Base-by-base conservation (phyloP, 192 early-diverging fungal species). In the Geranomyces variabilis region DNA sequence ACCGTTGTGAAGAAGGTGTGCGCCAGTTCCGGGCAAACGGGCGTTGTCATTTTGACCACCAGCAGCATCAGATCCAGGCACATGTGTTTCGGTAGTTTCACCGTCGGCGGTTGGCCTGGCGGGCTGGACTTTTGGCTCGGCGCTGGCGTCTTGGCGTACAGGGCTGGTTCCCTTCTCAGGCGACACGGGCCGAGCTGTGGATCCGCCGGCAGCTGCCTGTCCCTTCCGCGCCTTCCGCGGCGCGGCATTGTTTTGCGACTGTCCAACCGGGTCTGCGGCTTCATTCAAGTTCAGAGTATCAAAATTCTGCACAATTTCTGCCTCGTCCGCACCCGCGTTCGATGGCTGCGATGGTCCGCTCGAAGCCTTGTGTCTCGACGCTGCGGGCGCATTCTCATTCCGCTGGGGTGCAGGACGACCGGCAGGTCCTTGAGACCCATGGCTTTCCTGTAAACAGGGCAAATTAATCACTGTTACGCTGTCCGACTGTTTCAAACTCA, bases 1-100 rank as follows among this genome's bases (percentile, higher is more conserved):
- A 8, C 58, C 48, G 66, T 73, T 88, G 79, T 28, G 76, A 78
- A 60, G 75, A 77, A 67, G 43, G 60, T 70, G 68, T 13, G 68
- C 68, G 45, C 68, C 68, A 75, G 81, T 85, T 36, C 86, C 86
- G 45, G 86, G 85, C 53, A 86, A 75, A 31, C 85, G 77, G 34
- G 74, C 74, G 48, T 69, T 69, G 31, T 58, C 60, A 30, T 14
- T 36, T n/a, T 30, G 60, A 15, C 15, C 46, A n/a, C n/a, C n/a
- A n/a, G n/a, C n/a, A n/a, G n/a, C n/a, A n/a, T n/a, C n/a, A n/a
- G n/a, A n/a, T n/a, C n/a, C n/a, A n/a, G n/a, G n/a, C n/a, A n/a
- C n/a, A n/a, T n/a, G n/a, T n/a, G n/a, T n/a, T n/a, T n/a, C n/a
- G n/a, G n/a, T n/a, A n/a, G n/a, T n/a, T n/a, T n/a, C n/a, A n/a